Conservation (phyloP, 2,329 filamentous ascomycete genomes). For the Nothopassalora personata region DNA sequence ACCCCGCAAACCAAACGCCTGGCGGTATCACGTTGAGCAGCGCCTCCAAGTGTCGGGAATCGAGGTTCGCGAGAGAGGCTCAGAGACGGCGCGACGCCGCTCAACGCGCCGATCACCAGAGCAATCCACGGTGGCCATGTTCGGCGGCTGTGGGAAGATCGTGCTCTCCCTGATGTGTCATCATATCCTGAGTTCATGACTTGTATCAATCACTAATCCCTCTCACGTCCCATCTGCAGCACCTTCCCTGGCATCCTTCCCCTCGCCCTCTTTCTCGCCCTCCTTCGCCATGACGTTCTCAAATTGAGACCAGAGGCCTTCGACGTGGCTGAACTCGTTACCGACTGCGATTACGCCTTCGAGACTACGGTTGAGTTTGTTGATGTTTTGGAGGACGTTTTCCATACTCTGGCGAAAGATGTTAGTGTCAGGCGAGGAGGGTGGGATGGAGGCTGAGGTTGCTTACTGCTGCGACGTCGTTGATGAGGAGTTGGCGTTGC, state of each 20-base stretch:
- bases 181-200: neutral
- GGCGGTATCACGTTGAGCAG: too few relatives aligned
- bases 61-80: too few relatives aligned
- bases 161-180: too few relatives aligned
- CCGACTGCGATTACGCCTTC: constrained; percentile 91
- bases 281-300: constrained; percentile 89
- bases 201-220: neutral
- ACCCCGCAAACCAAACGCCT: too few relatives aligned
- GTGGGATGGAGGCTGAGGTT: neutral
- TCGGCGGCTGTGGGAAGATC: too few relatives aligned
- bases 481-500: constrained; percentile 65
- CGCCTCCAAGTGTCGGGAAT: too few relatives aligned
- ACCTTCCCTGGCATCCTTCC: constrained; percentile 25
- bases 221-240: constrained; percentile 13
- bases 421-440: neutral
- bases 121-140: too few relatives aligned
- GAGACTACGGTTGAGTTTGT: constrained; percentile 85
- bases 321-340: constrained; percentile 95
- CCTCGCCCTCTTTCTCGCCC: constrained; percentile 34
- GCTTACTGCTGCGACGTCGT: constrained; percentile 65
- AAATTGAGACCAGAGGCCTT: constrained; percentile 94
- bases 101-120: too few relatives aligned
- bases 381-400: constrained; percentile 89
- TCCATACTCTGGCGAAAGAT: constrained; percentile 60
- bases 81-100: too few relatives aligned